Base-by-base conservation (phyloP, 2,329 filamentous ascomycete genomes). In the Colletotrichum cuscutae region DNA sequence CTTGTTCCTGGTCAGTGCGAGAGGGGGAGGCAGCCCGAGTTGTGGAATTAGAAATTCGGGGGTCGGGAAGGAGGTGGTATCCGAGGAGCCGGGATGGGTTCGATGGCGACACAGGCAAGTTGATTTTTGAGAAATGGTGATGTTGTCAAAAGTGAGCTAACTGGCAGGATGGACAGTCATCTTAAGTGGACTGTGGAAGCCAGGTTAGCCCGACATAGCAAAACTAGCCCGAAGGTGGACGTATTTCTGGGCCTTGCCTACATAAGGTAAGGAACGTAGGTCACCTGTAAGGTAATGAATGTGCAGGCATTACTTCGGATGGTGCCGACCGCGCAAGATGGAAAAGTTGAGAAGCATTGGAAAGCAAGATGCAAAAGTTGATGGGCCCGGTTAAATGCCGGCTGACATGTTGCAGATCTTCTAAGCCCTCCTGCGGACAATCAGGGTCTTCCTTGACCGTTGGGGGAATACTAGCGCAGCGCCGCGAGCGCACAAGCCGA, bases 281-380 rank as follows among this genome's bases (percentile, higher is more conserved):
- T 19, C 13, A 42, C 13, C 32, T 35, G 32, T 11, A 35, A 42
- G 37, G 37, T 19, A 5, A 15, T 42, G 37, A 42, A 42, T 15
- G 15, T 13, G 13, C 32, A 49, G 52, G 46, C 35, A 13, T 52
- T 15, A 67, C 54, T 60, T 71, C 68, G 68, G 68, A 71, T 66
- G 68, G 63, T 35, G 42, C 54, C 62, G 54, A 62, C 54, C 56
- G 26, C 37, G 22, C 6, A 37, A 49, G 46, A 68, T 68, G 65
- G 49, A 60, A 63, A 63, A 54, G 65, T 63, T 24, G 32, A 28
- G 30, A 59, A 32, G 30, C 52, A 22, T 57, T 22, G 15, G 30
- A 53, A 54, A 56, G 62, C 19, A 30, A 30, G 24, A 61, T 52
- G 24, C 19, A 24, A 66, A 57, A 42, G 24, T 8, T 35, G 19